These are phyloP conservation scores for Microascus cirrosus DNA, from an alignment of 2,329 filamentous ascomycete species.

Conservation along the genomic window DNA sequence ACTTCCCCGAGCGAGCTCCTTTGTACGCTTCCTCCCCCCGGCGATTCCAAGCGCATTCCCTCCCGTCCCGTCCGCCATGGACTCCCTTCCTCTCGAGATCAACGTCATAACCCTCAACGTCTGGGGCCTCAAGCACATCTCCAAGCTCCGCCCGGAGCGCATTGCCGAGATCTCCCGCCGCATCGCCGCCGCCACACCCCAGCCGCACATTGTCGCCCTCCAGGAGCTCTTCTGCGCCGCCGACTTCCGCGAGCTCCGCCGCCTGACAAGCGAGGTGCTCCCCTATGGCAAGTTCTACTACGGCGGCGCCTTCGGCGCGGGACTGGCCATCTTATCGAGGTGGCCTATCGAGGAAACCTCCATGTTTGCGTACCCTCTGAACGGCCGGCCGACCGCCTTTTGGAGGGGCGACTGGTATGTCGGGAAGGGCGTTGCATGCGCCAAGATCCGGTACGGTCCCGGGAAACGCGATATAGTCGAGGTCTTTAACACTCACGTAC, in stretches of 20 bases:
- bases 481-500: constrained; percentile 84
- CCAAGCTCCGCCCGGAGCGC: constrained; percentile 65
- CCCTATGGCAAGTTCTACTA: constrained; percentile 92
- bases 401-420: constrained; percentile 95
- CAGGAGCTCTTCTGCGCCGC: constrained; percentile 90
- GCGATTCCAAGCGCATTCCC: not conserved
- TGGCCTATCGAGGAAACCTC: constrained; percentile 87
- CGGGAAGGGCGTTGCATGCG: constrained; percentile 84
- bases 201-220: constrained; percentile 78
- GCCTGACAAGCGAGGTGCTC: constrained; percentile 60
- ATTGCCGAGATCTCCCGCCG: constrained; percentile 75
- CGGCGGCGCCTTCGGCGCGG: constrained; percentile 79
- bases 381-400: constrained; percentile 86
- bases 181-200: constrained; percentile 55
- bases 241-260: constrained; percentile 70
- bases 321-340: constrained; percentile 76
- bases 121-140: constrained; percentile 88
- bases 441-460: constrained; percentile 62
- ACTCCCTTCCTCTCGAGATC: constrained; percentile 34
- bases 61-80: not conserved
- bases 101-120: constrained; percentile 86
- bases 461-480: constrained; percentile 59
- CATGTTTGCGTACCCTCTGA: constrained; percentile 82
- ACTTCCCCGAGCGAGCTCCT: not conserved
- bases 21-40: constrained; percentile 5